phyloP scores from a whole-genome alignment of 257 asterid genomes.

The Mitragyna speciosa region DNA sequence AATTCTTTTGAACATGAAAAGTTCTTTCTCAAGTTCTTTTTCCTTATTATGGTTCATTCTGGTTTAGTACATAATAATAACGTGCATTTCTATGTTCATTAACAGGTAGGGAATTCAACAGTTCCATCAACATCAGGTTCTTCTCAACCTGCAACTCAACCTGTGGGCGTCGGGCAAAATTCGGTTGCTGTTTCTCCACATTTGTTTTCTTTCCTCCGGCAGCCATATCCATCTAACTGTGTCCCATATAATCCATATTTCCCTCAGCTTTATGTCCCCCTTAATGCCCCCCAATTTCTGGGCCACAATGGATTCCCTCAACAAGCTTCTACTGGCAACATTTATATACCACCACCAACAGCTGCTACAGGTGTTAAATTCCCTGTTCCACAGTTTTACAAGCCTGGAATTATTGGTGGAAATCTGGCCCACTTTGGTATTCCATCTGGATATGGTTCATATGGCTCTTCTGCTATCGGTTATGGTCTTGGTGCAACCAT shows the following conservation, averaged over 20 bases:
- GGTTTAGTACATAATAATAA: not conserved
- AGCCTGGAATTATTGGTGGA: conserved; percentile 42
- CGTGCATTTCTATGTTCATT: not conserved
- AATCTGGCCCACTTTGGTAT: conserved; percentile 43
- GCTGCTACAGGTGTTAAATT: conserved; percentile 44
- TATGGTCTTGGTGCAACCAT: conserved; percentile 37
- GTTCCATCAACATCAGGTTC: conserved; percentile 38
- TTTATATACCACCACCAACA: conserved; percentile 45
- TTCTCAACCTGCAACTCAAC: conserved; percentile 36
- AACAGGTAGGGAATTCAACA: conserved; percentile 44
- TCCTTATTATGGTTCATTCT: not conserved
- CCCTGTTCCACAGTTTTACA: conserved; percentile 40
- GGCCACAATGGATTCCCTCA: conserved; percentile 57
- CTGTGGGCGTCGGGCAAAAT: conserved; percentile 39
- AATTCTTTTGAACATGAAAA: too few species aligned
- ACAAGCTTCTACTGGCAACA: conserved; percentile 45
- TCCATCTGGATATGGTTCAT: conserved; percentile 47
- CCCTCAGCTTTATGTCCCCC: conserved; percentile 54
- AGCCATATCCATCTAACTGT: conserved; percentile 59
- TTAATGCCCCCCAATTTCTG: conserved; percentile 42
- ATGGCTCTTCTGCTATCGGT: conserved; percentile 43
- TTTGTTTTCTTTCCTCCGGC: conserved; percentile 44
- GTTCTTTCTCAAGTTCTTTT: too few species aligned
- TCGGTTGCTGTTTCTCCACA: conserved; percentile 47
- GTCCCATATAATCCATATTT: conserved; percentile 52